Evolutionary conservation across 1,284 basidiomycete species (phyloP), one percentile per base, ranked within the genome.

Genomic region (Entoloma clypeatum): DNA sequence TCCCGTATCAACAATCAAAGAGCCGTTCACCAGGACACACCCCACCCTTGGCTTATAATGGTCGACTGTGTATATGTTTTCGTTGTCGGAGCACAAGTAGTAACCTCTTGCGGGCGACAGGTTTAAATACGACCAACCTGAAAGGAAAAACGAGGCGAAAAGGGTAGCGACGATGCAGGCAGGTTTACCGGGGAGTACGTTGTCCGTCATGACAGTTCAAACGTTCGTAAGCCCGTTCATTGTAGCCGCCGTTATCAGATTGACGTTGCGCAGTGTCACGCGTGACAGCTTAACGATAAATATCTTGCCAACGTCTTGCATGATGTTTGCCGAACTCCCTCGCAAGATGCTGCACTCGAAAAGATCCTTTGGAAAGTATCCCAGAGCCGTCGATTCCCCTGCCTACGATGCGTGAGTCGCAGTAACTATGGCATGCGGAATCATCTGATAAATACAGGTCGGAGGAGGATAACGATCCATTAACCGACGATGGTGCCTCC

Each of bases 401-500:
- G 81, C 83, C 5, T 86, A 86, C 65, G 84, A 86, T 62, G 83
- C 84, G 67, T 73, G 54, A 55, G 75, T 62, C 23, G 23, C 29
- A 43, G 37, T 43, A 40, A 41, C 38, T 25, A 19, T 39, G 39
- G 18, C 14, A 5, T 9, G 11, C 31, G 18, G 18, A 42, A 23
- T 39, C n/a, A 40, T 46, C 34, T n/a, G 41, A 44, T 48, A 36
- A 26, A 43, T 29, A 38, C 52, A 79, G 77, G 54, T 86, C 83
- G 5, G 85, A 86, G 55, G 85, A 88, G 63, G 85, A 88, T 71
- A 88, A 88, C 59, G 85, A 87, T 59, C 83, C 84, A 6, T 65
- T 85, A 52, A 86, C 83, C 7, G 85, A 87, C 67, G 84, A 86
- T 54, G 78, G 65, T 25, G 73, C 69, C 21, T 79, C 81, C 18